Evolutionary conservation across 352 stramenopile genomes (phyloP).

Genomic region (Phytophthora tubulina): DNA sequence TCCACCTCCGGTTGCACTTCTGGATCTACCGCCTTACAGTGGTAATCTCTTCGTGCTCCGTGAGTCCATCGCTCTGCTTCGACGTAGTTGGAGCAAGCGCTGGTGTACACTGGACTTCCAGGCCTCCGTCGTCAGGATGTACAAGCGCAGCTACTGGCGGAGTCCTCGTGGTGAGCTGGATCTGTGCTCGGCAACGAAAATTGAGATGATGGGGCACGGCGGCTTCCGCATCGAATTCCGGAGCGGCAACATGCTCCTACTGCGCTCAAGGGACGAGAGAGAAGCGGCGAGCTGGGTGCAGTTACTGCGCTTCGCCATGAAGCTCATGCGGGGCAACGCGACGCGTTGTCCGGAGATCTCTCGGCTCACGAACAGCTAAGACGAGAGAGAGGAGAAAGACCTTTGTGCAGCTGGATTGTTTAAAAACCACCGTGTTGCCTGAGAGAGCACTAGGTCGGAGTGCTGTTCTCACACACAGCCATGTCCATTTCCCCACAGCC

Average conservation of each 20-base stretch:
- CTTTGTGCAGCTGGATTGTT: slow-evolving; percentile 7
- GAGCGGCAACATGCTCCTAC: slow-evolving; percentile 49
- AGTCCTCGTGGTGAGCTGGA: slow-evolving; percentile 66
- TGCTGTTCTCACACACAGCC: background rate
- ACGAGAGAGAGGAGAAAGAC: slow-evolving; percentile 4
- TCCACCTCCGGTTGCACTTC: slow-evolving; percentile 31
- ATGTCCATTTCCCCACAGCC: background rate
- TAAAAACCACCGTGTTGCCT: too few relatives aligned
- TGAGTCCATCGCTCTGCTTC: slow-evolving; percentile 69
- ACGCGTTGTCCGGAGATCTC: slow-evolving; percentile 27
- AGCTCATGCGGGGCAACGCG: slow-evolving; percentile 31
- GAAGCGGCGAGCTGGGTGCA: slow-evolving; percentile 74
- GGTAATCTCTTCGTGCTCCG: slow-evolving; percentile 81
- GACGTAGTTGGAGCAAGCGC: slow-evolving; percentile 82
- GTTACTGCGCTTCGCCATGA: slow-evolving; percentile 63
- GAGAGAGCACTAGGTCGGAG: too few relatives aligned
- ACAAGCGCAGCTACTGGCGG: slow-evolving; percentile 87
- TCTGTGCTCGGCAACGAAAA: slow-evolving; percentile 56
- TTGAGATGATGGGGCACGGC: slow-evolving; percentile 72
- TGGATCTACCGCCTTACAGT: slow-evolving; percentile 71
- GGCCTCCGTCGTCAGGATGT: slow-evolving; percentile 62
- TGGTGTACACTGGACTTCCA: slow-evolving; percentile 83
- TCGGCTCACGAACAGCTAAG: slow-evolving; percentile 36
- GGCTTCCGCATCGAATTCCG: slow-evolving; percentile 74
- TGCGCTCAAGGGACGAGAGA: slow-evolving; percentile 60